phyloP scores from a whole-genome alignment of 2,329 filamentous ascomycete genomes.

The Phialemonium atrogriseum region DNA sequence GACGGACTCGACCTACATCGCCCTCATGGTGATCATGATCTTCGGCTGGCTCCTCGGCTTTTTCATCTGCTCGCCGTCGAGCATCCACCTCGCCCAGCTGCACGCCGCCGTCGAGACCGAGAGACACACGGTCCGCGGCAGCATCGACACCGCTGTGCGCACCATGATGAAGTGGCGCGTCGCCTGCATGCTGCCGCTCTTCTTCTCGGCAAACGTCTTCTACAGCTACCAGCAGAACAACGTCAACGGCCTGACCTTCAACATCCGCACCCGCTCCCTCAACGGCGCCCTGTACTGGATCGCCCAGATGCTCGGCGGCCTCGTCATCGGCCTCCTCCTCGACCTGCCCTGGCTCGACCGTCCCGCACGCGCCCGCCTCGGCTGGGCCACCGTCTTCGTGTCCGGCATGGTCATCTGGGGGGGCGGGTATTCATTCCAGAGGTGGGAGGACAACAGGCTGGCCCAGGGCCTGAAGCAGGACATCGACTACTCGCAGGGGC shows the following conservation, averaged over 20 bases:
- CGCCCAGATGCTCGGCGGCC: slow-evolving; percentile 45
- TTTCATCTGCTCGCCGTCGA: slow-evolving; percentile 38
- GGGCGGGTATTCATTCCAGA: slow-evolving; percentile 58
- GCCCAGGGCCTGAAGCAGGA: slow-evolving; percentile 30
- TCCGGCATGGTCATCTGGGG: slow-evolving; percentile 48
- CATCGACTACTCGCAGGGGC: slow-evolving; percentile 37
- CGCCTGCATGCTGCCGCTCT: slow-evolving; percentile 35
- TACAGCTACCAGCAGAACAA: slow-evolving; percentile 49
- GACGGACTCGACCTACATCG: slow-evolving; percentile 40
- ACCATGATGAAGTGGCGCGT: slow-evolving; percentile 31
- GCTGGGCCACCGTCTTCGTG: slow-evolving; percentile 36
- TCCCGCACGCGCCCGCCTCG: slow-evolving; percentile 34
- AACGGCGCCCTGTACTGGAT: slow-evolving; percentile 49
- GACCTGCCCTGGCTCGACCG: slow-evolving; percentile 34
- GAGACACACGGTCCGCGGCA: slow-evolving; percentile 21
- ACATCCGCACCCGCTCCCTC: slow-evolving; percentile 45
- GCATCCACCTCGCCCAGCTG: slow-evolving; percentile 29
- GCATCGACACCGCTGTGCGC: slow-evolving; percentile 25
- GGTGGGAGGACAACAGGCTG: slow-evolving; percentile 37
- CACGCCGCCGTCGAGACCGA: slow-evolving; percentile 26
- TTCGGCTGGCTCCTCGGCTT: slow-evolving; percentile 38
- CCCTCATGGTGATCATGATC: slow-evolving; percentile 38
- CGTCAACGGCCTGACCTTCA: slow-evolving; percentile 46
- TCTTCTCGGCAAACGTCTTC: slow-evolving; percentile 47
- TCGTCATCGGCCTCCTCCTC: slow-evolving; percentile 36